A percentile compares a stretch with the other conserved stretches of the same genome.
phyloP scores from a whole-genome alignment of 257 asterid species.

The Jasminum sambac region DNA sequence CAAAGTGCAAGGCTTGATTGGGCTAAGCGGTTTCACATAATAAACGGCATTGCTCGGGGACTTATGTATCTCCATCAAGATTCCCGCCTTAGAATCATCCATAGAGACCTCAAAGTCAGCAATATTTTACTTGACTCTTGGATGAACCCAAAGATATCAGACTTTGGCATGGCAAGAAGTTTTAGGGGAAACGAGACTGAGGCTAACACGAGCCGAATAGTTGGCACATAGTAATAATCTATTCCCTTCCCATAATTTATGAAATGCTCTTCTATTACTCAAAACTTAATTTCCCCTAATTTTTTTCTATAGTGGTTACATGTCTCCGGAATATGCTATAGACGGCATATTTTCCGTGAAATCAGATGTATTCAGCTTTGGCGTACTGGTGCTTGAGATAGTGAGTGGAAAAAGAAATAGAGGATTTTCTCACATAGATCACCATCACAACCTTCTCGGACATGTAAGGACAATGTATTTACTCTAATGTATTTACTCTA shows the following conservation, averaged over 20 bases:
- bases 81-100: slow-evolving; percentile 40
- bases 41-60: slow-evolving; percentile 42
- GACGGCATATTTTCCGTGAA: slow-evolving; percentile 34
- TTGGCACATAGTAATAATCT: no score
- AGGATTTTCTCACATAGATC: slow-evolving; percentile 24
- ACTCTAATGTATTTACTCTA: not conserved
- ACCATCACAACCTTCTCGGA: slow-evolving; percentile 42
- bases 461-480: slow-evolving; percentile 29
- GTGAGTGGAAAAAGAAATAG: slow-evolving; percentile 34
- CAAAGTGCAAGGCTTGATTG: slow-evolving; percentile 33
- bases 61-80: slow-evolving; percentile 50
- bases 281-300: not conserved
- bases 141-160: slow-evolving; percentile 59
- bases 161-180: slow-evolving; percentile 34
- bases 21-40: slow-evolving; percentile 44
- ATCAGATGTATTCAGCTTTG: slow-evolving; percentile 40
- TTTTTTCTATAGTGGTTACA: slow-evolving; percentile 32
- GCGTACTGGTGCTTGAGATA: slow-evolving; percentile 33
- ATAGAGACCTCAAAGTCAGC: slow-evolving; percentile 54
- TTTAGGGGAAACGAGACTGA: no score
- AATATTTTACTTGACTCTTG: slow-evolving; percentile 48
- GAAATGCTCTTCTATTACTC: not conserved
- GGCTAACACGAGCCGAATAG: no score
- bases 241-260: not conserved
- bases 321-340: slow-evolving; percentile 37